Evolutionary conservation across 2,329 filamentous ascomycete genomes (phyloP).

Genomic region (Ceratocystis papillata): DNA sequence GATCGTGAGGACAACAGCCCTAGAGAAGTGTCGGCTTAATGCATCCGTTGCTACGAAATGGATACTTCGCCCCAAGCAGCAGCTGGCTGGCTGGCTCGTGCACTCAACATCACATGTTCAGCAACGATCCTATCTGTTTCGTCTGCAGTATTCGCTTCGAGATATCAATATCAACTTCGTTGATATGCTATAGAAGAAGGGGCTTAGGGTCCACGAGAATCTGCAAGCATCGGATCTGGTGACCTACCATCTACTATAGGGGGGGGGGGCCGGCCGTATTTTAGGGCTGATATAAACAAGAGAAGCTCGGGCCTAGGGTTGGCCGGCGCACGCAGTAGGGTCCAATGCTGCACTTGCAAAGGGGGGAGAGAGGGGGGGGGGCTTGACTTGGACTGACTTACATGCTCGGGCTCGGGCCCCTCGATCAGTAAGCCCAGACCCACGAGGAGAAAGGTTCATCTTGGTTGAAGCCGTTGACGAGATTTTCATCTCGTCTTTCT

Average conservation of each 20-base stretch:
- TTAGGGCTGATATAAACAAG: slow-evolving; percentile 9
- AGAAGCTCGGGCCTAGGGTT: background rate
- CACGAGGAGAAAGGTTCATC: background rate
- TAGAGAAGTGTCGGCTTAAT: too few species aligned
- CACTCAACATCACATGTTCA: too few species aligned
- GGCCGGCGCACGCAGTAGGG: background rate
- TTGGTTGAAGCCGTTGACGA: background rate
- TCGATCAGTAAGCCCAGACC: background rate
- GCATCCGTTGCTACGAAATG: too few species aligned
- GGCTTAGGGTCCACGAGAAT: background rate
- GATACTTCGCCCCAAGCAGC: too few species aligned
- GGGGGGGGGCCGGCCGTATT: background rate
- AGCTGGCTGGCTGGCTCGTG: too few species aligned
- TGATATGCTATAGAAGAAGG: too few species aligned
- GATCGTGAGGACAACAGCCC: too few species aligned
- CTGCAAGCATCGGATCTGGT: background rate
- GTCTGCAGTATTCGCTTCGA: too few species aligned
- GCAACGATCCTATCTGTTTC: too few species aligned
- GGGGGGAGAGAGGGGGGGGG: too few species aligned
- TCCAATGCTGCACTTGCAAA: background rate
- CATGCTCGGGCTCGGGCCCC: background rate
- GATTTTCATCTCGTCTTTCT: slow-evolving; percentile 12
- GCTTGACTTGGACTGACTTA: background rate
- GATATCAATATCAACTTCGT: too few species aligned
- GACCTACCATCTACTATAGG: background rate